A percentile compares a stretch with the other conserved stretches of the same genome.
These are phyloP conservation scores for Aurantiochytrium sp. DNA, from an alignment of 108 stramenopile species.

Conservation along the genomic window DNA sequence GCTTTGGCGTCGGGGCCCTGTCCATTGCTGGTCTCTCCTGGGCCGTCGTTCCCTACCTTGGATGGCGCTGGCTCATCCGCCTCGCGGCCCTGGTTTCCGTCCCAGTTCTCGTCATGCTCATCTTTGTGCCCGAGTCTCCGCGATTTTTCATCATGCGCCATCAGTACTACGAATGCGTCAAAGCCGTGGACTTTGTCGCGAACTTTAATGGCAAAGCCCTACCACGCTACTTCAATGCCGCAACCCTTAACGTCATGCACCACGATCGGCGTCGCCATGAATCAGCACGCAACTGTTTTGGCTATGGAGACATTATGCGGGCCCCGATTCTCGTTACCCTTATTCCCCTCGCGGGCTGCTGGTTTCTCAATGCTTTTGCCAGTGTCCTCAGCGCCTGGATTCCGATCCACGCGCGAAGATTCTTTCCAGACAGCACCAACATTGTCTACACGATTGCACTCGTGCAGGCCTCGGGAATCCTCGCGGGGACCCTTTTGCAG, in stretches of 20 bases:
- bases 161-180: neutral
- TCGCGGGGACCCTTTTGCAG: neutral
- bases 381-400: neutral
- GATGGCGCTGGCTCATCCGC: conserved; percentile 11
- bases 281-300: neutral
- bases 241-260: neutral
- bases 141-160: neutral
- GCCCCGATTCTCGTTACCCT: neutral
- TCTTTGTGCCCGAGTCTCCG: neutral
- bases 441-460: neutral
- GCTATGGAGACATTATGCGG: neutral
- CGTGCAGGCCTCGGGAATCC: neutral
- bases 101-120: neutral
- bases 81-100: neutral
- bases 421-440: neutral
- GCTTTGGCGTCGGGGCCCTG: conserved; percentile 1
- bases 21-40: neutral
- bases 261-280: neutral
- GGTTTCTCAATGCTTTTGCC: conserved; percentile 12
- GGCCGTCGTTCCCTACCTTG: neutral
- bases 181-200: neutral
- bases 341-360: neutral
- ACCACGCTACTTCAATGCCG: neutral
- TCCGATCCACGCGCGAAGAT: neutral
- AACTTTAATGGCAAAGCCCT: neutral